A percentile compares a stretch with the other conserved stretches of the same genome.
These are phyloP conservation scores for Lunularia cruciata DNA, from an alignment of 225 moss, liverwort and hornwort species.

Conservation along the genomic window DNA sequence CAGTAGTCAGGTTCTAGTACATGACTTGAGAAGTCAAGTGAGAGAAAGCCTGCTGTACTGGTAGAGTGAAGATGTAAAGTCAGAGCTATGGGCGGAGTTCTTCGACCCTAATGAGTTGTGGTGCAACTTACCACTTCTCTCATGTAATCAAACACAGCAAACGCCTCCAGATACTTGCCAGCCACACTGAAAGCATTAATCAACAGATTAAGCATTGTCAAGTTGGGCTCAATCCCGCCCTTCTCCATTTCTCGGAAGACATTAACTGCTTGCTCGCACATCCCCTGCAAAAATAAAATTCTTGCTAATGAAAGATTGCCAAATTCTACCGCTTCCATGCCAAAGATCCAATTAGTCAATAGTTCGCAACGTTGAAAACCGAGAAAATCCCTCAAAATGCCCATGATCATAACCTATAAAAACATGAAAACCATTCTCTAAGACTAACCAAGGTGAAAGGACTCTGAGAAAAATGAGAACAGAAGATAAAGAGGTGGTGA, in stretches of 20 bases:
- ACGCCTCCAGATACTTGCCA: conserved; percentile 79
- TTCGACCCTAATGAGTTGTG: too few species aligned
- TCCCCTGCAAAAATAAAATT: conserved; percentile 53
- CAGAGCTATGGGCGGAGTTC: too few species aligned
- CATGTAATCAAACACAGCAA: conserved; percentile 84
- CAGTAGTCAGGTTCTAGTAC: not conserved
- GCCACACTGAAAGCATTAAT: conserved; percentile 92
- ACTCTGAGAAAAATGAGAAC: not conserved
- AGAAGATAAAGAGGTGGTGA: too few species aligned
- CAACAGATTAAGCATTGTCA: conserved; percentile 87
- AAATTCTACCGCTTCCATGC: too few species aligned
- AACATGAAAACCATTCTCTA: not conserved
- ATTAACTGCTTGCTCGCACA: conserved; percentile 89
- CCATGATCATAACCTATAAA: not conserved
- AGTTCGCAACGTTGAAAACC: too few species aligned
- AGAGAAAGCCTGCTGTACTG: too few species aligned
- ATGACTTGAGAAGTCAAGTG: too few species aligned
- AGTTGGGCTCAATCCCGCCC: conserved; percentile 73
- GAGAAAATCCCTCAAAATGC: not conserved
- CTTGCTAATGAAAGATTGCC: too few species aligned
- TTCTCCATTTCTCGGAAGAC: conserved; percentile 89
- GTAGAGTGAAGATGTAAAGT: too few species aligned
- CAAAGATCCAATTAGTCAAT: too few species aligned
- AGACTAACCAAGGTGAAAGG: not conserved
- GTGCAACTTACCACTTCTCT: conserved; percentile 60